Evolutionary conservation across 2,329 filamentous ascomycete genomes (phyloP), one percentile per base, ranked within the genome.

Genomic region (Claviceps fusiformis): DNA sequence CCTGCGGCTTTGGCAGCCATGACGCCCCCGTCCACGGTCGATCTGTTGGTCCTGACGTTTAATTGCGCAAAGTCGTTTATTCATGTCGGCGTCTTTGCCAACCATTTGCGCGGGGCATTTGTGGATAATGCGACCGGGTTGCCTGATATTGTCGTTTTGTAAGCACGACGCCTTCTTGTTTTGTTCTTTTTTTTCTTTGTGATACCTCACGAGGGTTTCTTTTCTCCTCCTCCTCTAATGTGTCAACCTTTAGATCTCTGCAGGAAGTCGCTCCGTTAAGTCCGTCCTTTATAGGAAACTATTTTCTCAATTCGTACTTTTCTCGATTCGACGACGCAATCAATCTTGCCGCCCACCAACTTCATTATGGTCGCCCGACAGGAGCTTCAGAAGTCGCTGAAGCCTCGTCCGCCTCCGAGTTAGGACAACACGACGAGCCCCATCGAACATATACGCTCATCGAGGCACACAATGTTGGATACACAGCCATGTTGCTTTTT

Each of bases 401-500:
- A 13, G 11, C 4, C 35, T 10, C n/a, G 56, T 52, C 46, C 57
- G 50, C n/a, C n/a, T 4, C 55, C 29, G 50, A 43, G 9, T 39
- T 19, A 7, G 48, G 27, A 50, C 33, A 6, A 19, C 50, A 19
- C 33, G 53, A 41, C 59, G 7, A 55, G 56, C 11, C 60, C 69
- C 57, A 67, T 8, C 19, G 64, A 49, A 74, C 77, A 19, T 95
- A 95, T 68, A 81, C 82, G 44, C 81, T 88, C 54, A 72, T 95
- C 31, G 75, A 82, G 50, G 78, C 81, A 27, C 80, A 83, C 49
- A 90, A 93, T 67, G 79, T 91, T 51, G 92, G 93, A 60, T 89
- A 96, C 83, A 97, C 91, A 0, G 90, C 80, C 29, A 80, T 97
- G 52, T 81, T 97, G 76, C 77, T 96, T 19, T 95, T 95, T 67